Evolutionary conservation across 106 monocot species (phyloP), one percentile per base, ranked within the genome.

Genomic region (Hemerocallis citrina): DNA sequence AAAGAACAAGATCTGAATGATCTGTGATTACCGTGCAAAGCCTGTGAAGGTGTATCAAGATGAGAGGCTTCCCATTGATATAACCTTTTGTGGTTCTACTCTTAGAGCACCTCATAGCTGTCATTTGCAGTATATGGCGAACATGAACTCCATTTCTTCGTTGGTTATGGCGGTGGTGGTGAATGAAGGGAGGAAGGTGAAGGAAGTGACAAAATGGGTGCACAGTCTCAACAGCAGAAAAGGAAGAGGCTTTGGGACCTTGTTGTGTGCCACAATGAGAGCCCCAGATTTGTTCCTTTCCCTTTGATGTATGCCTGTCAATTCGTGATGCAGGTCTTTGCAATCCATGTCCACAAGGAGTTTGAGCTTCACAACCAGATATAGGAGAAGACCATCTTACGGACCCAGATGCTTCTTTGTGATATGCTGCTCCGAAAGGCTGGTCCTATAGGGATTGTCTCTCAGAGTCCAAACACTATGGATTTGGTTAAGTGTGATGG

Each of bases 1-100:
- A 79, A 93, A 93, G 74, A 93, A 81, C 66, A 88, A 81, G 68
- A 85, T 93, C n/a, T 59, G 92, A 2, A 88, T 93, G 84, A 93
- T 93, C 48, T 93, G 92, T 15, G 92, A 93, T 24, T 93, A 85
- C 68, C 73, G 64, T 4, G 92, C 88, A 0, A 81, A 67, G 46
- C 81, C 81, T n/a, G 67, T 88, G 13, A 68, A 68, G 61, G 64
- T 93, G 15, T 54, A 36, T 59, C 88, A 93, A 45, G 88, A 84
- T 15, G 92, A 88, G 43, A n/a, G n/a, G n/a, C n/a, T n/a, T n/a
- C n/a, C n/a, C n/a, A n/a, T n/a, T n/a, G 81, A 88, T 27, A 68
- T 93, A 41, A 79, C 68, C 14, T 88, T 93, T 19, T 93, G 92
- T 3, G 92, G 92, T 7, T 88, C 88, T 8, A 93, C 88, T 0